Percentiles rank a stretch among this genome's conserved stretches.
Conservation (phyloP, 805 yeast genomes). For the Ogataea thermomethanolica region DNA sequence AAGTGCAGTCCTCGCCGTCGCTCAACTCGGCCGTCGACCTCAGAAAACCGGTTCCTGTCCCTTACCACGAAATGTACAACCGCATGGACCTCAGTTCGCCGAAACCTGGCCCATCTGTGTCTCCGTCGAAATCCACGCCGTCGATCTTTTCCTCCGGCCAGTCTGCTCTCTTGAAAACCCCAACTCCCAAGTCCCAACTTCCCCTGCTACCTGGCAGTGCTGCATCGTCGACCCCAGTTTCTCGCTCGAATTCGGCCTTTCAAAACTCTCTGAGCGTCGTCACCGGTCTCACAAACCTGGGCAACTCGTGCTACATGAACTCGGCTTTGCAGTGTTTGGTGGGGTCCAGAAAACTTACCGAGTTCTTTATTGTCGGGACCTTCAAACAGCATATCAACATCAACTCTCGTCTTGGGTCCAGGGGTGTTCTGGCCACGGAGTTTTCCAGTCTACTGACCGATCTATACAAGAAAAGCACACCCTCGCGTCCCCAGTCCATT, state of each 20-base stretch:
- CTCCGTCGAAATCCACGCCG: conserved; percentile 13
- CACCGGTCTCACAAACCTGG: conserved; percentile 76
- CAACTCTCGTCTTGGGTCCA: conserved; percentile 71
- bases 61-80: conserved; percentile 4
- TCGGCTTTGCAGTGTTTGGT: conserved; percentile 82
- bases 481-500: conserved; percentile 33
- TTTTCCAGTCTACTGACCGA: conserved; percentile 59
- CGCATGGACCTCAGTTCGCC: conserved; percentile 1
- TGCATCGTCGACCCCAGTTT: conserved; percentile 8
- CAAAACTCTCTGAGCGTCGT: conserved; percentile 38
- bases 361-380: conserved; percentile 56
- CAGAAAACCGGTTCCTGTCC: conserved; percentile 2
- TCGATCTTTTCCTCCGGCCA: conserved; percentile 22
- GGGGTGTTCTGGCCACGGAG: conserved; percentile 69
- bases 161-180: conserved; percentile 13
- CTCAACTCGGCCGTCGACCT: conserved; percentile 1
- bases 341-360: conserved; percentile 64
- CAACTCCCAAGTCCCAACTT: conserved; percentile 10
- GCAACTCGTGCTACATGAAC: conserved; percentile 93
- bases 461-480: conserved; percentile 43
- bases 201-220: conserved; percentile 9
- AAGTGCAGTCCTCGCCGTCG: conserved; percentile 8
- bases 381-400: conserved; percentile 69
- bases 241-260: conserved; percentile 12
- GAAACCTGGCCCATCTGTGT: conserved; percentile 1